A percentile compares a stretch with the other conserved stretches of the same genome.
Conservation (phyloP, 129 eudicot genomes). For the Lactuca saligna region DNA sequence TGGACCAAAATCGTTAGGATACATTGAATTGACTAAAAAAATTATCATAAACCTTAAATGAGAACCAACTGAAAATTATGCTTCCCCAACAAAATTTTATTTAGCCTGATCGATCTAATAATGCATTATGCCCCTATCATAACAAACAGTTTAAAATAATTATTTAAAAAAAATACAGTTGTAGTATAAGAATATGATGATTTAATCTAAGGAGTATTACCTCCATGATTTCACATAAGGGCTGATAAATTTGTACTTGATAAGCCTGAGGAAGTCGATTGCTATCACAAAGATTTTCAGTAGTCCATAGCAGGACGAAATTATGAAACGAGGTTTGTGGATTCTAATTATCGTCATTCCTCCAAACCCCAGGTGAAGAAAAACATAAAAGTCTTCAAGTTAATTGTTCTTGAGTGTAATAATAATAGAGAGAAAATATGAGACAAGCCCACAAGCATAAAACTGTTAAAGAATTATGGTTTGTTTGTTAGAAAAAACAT, state of each 20-base stretch:
- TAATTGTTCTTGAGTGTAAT: too few relatives aligned
- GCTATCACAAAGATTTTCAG: conserved; percentile 45
- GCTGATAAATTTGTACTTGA: conserved; percentile 31
- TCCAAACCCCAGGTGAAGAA: too few relatives aligned
- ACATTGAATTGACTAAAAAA: too few relatives aligned
- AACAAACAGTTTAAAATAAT: conserved; percentile 20
- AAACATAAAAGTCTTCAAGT: too few relatives aligned
- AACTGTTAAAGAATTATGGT: too few relatives aligned
- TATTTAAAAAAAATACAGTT: conserved; percentile 8
- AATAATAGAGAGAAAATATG: too few relatives aligned
- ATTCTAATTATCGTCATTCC: too few relatives aligned
- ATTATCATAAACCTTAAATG: background rate
- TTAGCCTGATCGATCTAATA: conserved; percentile 59
- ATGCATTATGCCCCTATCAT: conserved; percentile 44
- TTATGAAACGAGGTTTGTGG: too few relatives aligned
- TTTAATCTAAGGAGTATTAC: conserved; percentile 29
- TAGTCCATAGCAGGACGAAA: background rate
- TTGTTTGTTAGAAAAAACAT: too few relatives aligned
- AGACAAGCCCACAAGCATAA: too few relatives aligned
- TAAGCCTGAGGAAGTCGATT: conserved; percentile 26
- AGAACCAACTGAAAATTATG: conserved; percentile 57
- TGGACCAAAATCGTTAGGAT: too few relatives aligned
- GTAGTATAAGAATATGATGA: background rate
- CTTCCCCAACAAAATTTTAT: conserved; percentile 55
- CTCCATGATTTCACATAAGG: conserved; percentile 77